Evolutionary conservation across 2,329 filamentous ascomycete genomes (phyloP), one percentile per base, ranked within the genome.

Genomic region (Cordyceps farinosa): DNA sequence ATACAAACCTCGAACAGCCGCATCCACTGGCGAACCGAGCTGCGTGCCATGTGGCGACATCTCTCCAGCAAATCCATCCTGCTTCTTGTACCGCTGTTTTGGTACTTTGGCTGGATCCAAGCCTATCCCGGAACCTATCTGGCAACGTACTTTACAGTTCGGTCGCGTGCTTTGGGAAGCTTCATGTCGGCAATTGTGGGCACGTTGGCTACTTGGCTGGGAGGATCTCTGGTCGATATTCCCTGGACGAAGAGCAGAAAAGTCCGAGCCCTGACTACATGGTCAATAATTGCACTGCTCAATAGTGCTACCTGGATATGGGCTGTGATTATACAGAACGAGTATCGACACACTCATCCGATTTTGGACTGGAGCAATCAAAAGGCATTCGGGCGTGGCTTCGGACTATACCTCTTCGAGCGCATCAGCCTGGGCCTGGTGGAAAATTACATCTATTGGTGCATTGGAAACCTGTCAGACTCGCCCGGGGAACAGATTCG

Each of bases 381-480:
- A 61, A 66, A 67, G 27, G 50, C 70, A 2, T 80, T 80, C 53
- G 78, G 48, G 29, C 48, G 30, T 36, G 76, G 77, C 0, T 79
- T 79, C 61, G 77, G 77, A 1, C 58, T 79, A 9, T 80, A 76
- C 63, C 68, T 80, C 63, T 74, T 79, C 50, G 75, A 78, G 64
- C 72, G 74, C 3, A 69, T 77, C 61, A 76, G 74, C 64, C 66
- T 76, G 1, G 70, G 72, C 3, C 74, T 79, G 69, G 74, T 78
- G 2, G 75, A 80, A 56, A 79, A 79, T 63, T 79, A 77, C 64
- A 77, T 79, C 34, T 80, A 80, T 67, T 80, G 78, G 78, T 79
- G 76, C 57, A 80, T 80, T 62, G 70, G 77, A 3, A 79, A 79
- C 62, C 66, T 80, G 3, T 77, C 77, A 0, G 76, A 79, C 61